Percentiles rank a stretch among this genome's conserved stretches.
These are phyloP conservation scores for Cladophialophora yegresii DNA, from an alignment of 2,329 filamentous ascomycete species.

Conservation along the genomic window DNA sequence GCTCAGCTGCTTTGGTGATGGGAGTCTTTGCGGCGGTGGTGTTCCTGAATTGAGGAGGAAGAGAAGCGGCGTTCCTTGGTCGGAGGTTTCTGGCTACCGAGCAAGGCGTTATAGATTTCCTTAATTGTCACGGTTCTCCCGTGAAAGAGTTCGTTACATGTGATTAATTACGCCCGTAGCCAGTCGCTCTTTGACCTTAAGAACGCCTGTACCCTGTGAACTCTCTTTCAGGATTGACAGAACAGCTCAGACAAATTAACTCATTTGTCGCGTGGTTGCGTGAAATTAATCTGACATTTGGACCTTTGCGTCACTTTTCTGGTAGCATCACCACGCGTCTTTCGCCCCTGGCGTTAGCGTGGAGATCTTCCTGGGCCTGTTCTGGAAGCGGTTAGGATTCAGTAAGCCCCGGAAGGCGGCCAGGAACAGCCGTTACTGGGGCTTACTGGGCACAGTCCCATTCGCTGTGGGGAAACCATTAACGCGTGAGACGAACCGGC, in stretches of 20 bases:
- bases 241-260: neutral
- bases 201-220: neutral
- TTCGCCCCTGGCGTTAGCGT: slow-evolving; percentile 31
- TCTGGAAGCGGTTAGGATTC: slow-evolving; percentile 8
- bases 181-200: neutral
- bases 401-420: neutral
- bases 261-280: neutral
- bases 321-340: neutral
- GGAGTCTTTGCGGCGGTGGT: slow-evolving; percentile 42
- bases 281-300: neutral
- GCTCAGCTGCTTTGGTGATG: slow-evolving; percentile 40
- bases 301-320: neutral
- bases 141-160: neutral
- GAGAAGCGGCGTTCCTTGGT: neutral
- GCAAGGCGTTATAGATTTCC: neutral
- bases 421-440: neutral
- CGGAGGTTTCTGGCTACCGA: neutral
- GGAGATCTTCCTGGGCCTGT: slow-evolving; percentile 6
- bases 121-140: neutral
- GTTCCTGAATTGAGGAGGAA: slow-evolving; percentile 37
- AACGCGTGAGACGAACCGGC: slow-evolving; percentile 10
- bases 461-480: neutral
- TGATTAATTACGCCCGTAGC: neutral
- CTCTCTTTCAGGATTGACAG: neutral
- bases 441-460: neutral